Evolutionary conservation across 176 grass and related monocot genomes (phyloP), one percentile per base, ranked within the genome.

Genomic region (Lolium multiflorum): DNA sequence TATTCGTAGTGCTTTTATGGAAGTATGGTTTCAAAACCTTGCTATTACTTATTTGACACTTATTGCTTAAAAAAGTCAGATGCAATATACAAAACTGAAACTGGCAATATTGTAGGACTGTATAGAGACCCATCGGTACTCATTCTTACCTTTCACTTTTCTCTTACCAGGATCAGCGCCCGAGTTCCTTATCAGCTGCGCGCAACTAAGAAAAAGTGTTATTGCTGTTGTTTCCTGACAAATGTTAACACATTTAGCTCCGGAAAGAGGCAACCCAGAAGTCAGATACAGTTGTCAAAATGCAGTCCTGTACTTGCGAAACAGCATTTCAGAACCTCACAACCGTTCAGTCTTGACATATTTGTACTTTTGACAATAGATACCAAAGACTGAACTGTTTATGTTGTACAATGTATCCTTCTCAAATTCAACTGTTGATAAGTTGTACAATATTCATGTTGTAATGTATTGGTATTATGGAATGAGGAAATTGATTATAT

Each of bases 351-450:
- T 21, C 11, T 35, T 74, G 22, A 68, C 20, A n/a, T 77, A 12
- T 64, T 44, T 74, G 39, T 48, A 83, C 37, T 74, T 74, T 48
- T 60, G 38, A 43, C 8, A 47, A 5, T 37, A 31, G 25, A 64
- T 71, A 47, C 4, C 7, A 74, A 46, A 20, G 6, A 61, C 16
- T 4, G 76, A 76, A 55, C 26, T 86, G 71, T 61, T 43, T 51
- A 50, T 80, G 28, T 82, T 86, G 20, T 82, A 31, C 62, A 18
- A n/a, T 90, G 71, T 90, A 86, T 76, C 59, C 50, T 68, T 20
- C 63, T 75, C 74, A 43, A 81, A 83, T 17, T 21, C 38, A 3
- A 31, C 4, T n/a, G 22, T 74, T 60, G 55, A n/a, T 49, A 48
- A 57, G 43, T 41, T 59, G 52, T 39, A 78, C 15, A 70, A 31